phyloP scores from a whole-genome alignment of 2,329 filamentous ascomycete species.

The Colletotrichum coccodes region DNA sequence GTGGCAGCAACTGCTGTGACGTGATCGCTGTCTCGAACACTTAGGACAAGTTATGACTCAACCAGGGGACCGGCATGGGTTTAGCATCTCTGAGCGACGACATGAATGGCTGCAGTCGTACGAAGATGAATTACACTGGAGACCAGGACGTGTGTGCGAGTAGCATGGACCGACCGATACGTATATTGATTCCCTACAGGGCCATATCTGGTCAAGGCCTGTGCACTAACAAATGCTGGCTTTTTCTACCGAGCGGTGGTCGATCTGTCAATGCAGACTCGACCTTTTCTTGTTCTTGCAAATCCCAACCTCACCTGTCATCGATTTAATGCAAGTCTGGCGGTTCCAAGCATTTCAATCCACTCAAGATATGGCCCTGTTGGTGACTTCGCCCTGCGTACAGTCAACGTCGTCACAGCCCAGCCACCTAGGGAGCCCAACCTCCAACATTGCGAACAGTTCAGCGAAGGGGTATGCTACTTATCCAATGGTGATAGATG shows the following conservation, averaged over 20 bases:
- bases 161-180: too few species aligned
- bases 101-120: background rate
- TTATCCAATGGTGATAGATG: background rate
- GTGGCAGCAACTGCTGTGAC: background rate
- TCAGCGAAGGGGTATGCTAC: conserved; percentile 16
- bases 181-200: background rate
- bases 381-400: background rate
- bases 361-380: background rate
- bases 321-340: background rate
- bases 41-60: too few species aligned
- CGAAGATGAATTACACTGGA: background rate
- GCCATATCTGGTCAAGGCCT: conserved; percentile 2
- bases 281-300: background rate
- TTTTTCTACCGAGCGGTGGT: background rate
- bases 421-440: conserved; percentile 28
- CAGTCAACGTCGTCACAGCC: background rate
- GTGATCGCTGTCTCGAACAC: too few species aligned
- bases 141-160: background rate
- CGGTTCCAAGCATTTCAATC: background rate
- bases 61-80: background rate
- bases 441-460: conserved; percentile 8
- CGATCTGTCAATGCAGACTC: background rate
- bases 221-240: background rate
- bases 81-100: background rate
- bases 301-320: background rate